Evolutionary conservation across 2,329 filamentous ascomycete species (phyloP).

Genomic region (Calycina marina): DNA sequence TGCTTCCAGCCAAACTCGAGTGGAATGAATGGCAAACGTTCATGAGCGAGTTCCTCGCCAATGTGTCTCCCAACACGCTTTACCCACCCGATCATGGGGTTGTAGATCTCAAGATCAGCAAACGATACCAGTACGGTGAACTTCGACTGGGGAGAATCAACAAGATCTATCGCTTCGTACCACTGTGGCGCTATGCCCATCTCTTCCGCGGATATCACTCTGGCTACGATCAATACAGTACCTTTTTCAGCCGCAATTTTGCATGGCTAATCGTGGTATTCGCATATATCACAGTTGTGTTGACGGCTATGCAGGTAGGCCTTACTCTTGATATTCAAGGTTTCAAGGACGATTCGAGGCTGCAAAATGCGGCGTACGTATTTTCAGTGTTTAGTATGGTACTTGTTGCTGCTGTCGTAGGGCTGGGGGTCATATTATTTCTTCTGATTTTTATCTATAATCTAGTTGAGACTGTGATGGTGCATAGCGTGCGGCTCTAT

Average conservation of each 20-base stretch:
- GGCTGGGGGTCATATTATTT: constrained; percentile 1
- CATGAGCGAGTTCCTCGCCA: constrained; percentile 4
- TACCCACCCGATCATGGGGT: constrained; percentile 1
- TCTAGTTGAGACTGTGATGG: constrained; percentile 7
- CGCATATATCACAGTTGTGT: constrained; percentile 29
- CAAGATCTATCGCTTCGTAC: neutral
- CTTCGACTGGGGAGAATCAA: constrained; percentile 23
- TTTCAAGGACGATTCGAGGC: constrained; percentile 23
- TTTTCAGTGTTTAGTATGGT: constrained; percentile 34
- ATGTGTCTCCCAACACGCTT: neutral
- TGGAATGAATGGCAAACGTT: constrained; percentile 18
- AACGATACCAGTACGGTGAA: constrained; percentile 24
- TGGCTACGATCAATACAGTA: constrained; percentile 21
- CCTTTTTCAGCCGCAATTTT: constrained; percentile 30
- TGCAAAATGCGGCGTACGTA: constrained; percentile 29
- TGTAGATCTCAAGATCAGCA: constrained; percentile 11
- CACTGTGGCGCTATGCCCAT: constrained; percentile 2
- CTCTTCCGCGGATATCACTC: constrained; percentile 3
- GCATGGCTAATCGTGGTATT: constrained; percentile 26
- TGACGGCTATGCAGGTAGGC: constrained; percentile 35
- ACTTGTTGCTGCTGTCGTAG: constrained; percentile 18
- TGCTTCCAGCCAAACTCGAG: constrained; percentile 15
- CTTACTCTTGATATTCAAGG: constrained; percentile 25
- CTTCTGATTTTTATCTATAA: constrained; percentile 2
- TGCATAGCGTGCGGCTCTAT: too few relatives aligned